These are phyloP conservation scores for Leccinum variicolor DNA, from an alignment of 768 basidiomycete genomes.

Conservation along the genomic window DNA sequence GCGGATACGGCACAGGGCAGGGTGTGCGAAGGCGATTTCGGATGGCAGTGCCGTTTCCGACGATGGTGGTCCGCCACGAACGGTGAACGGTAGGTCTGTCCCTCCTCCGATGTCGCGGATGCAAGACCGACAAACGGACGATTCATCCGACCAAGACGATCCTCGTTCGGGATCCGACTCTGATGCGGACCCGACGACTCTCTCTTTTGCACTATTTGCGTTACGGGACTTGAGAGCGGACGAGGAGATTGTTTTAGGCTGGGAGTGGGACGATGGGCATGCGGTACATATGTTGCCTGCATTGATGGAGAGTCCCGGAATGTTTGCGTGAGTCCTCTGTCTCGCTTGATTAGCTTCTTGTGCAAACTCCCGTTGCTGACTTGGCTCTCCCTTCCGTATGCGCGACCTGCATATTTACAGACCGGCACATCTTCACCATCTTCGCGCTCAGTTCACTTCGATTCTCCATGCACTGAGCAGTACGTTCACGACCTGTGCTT, in stretches of 20 bases:
- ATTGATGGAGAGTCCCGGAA: conserved; percentile 52
- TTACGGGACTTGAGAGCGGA: conserved; percentile 66
- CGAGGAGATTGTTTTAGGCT: conserved; percentile 86
- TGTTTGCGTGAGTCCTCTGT: conserved; percentile 51
- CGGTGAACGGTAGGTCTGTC: conserved; percentile 8
- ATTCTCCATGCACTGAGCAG: conserved; percentile 67
- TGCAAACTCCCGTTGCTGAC: conserved; percentile 7
- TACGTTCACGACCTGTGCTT: conserved; percentile 74
- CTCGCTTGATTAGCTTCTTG: neutral
- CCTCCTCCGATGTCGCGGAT: conserved; percentile 8
- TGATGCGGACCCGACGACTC: conserved; percentile 32
- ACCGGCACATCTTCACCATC: conserved; percentile 45
- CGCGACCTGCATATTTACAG: conserved; percentile 25
- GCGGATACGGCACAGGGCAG: conserved; percentile 15
- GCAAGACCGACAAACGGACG: conserved; percentile 10
- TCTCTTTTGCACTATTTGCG: conserved; percentile 82
- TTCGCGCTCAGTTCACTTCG: conserved; percentile 63
- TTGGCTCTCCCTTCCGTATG: neutral
- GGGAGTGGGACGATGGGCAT: conserved; percentile 97
- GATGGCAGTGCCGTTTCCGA: neutral
- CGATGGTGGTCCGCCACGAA: neutral
- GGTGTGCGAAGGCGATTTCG: conserved; percentile 10
- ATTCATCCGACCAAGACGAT: conserved; percentile 20
- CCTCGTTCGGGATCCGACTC: conserved; percentile 10
- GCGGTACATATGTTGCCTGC: conserved; percentile 77